Evolutionary conservation across 768 basidiomycete genomes (phyloP).

Genomic region (Postia placenta): DNA sequence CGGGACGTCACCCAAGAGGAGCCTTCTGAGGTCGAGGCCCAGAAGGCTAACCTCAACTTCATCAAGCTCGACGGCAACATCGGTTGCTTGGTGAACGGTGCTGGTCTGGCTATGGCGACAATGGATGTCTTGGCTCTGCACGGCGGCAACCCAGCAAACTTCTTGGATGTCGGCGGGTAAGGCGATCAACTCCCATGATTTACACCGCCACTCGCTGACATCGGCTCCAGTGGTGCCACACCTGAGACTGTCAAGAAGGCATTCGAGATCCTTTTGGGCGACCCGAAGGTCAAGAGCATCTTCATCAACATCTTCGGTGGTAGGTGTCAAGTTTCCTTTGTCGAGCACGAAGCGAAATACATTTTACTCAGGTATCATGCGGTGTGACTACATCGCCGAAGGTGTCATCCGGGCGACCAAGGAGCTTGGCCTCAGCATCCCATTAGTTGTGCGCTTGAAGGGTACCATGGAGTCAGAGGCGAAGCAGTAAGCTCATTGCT

Average conservation of each 20-base stretch:
- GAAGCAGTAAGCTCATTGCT: constrained; percentile 62
- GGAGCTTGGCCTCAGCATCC: constrained; percentile 80
- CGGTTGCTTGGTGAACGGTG: constrained; percentile 97
- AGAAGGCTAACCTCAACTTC: constrained; percentile 93
- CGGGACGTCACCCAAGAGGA: constrained; percentile 95
- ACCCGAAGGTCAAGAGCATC: constrained; percentile 94
- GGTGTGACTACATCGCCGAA: constrained; percentile 96
- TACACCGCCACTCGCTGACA: neutral
- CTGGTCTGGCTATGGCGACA: constrained; percentile 98
- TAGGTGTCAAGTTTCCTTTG: constrained; percentile 20
- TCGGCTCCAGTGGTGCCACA: constrained; percentile 74
- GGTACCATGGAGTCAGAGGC: constrained; percentile 97
- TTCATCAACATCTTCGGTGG: constrained; percentile 98
- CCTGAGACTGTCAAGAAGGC: constrained; percentile 99
- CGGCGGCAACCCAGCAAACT: constrained; percentile 96
- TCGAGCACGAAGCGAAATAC: neutral
- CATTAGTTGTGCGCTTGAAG: constrained; percentile 90
- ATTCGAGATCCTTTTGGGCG: constrained; percentile 88
- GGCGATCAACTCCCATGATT: constrained; percentile 13
- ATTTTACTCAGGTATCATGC: constrained; percentile 74
- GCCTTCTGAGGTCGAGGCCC: constrained; percentile 95
- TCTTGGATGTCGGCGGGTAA: constrained; percentile 96
- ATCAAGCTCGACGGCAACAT: constrained; percentile 98
- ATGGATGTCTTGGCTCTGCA: constrained; percentile 99
- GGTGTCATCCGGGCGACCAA: constrained; percentile 98